Base-by-base conservation (phyloP, 768 basidiomycete genomes). In the Mycena sanguinolenta region DNA sequence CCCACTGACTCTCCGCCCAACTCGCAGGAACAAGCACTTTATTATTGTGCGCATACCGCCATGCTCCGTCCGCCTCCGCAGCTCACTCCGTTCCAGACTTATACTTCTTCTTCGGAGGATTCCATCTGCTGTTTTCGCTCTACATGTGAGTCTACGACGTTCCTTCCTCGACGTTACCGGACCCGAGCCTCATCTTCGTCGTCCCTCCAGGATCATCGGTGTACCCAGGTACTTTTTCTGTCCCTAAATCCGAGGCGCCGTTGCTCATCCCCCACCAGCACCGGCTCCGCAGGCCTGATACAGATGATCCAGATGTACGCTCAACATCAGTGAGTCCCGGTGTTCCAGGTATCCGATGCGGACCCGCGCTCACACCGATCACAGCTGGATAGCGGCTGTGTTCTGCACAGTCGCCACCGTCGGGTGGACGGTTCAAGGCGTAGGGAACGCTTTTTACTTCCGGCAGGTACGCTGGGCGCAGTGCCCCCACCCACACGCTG, bases 81-180 rank as follows among this genome's bases (percentile, higher is more conserved):
- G 36, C 73, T 75, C 68, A 72, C 71, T n/a, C 77, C 78, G 73
- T 73, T 74, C 44, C 76, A 98, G 97, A 98, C 84, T 81, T 98
- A 73, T 99, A 95, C 86, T 97, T 98, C 87, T 90, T 98, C 83
- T 99, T 99, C 83, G 88, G 91, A 64, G 97, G 96, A 55, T 98
- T 95, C 87, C 96, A 99, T 83, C 87, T 99, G 71, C 85, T 95
- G 49, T 98, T 95, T 84, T 94, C 93, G 72, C 79, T 95, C 77
- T 99, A 98, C 84, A 95, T 95, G 95, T 94, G 78, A 84, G 91
- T 75, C 69, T 57, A 59, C 58, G 12, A 61, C 58, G 53, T 76
- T 53, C 39, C 39, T 39, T 39, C 74, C 17, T 75, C 74, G 77
- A 75, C 67, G 73, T 77, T 69, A 74, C 70, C 55, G 77, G 72